phyloP scores from a whole-genome alignment of 768 basidiomycete genomes.

The Leccinum incarnatum region DNA sequence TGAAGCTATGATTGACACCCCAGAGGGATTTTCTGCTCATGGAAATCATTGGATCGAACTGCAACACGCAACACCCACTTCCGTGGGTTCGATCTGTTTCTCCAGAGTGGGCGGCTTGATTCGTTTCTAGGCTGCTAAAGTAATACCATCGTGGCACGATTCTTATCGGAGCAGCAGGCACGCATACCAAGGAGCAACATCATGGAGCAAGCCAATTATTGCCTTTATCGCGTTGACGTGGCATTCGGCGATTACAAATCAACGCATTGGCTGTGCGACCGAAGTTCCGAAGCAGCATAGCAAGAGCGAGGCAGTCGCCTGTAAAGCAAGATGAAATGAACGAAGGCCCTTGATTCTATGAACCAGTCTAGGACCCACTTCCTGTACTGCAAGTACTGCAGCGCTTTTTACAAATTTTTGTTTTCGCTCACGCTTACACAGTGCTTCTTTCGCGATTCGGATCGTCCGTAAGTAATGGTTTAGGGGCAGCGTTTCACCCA shows the following conservation, averaged over 20 bases:
- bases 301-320: not conserved
- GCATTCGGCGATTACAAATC: not conserved
- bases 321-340: not conserved
- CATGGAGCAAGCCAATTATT: not conserved
- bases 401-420: too few species aligned
- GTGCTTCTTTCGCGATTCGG: too few species aligned
- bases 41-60: conserved; percentile 4
- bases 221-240: not conserved
- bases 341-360: too few species aligned
- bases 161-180: conserved; percentile 5
- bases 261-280: conserved; percentile 1
- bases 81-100: conserved; percentile 3
- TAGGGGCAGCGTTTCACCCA: too few species aligned
- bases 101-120: not conserved
- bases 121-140: conserved; percentile 4
- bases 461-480: too few species aligned
- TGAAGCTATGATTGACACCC: not conserved
- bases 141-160: not conserved
- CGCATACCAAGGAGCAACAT: conserved; percentile 8
- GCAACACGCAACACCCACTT: not conserved
- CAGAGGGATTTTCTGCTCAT: not conserved
- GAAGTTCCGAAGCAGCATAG: not conserved
- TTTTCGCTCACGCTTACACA: too few species aligned
- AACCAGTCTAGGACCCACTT: not conserved
- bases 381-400: not conserved